phyloP scores from a whole-genome alignment of 371 early-diverging fungal species.

The Capniomyces stellatus region DNA sequence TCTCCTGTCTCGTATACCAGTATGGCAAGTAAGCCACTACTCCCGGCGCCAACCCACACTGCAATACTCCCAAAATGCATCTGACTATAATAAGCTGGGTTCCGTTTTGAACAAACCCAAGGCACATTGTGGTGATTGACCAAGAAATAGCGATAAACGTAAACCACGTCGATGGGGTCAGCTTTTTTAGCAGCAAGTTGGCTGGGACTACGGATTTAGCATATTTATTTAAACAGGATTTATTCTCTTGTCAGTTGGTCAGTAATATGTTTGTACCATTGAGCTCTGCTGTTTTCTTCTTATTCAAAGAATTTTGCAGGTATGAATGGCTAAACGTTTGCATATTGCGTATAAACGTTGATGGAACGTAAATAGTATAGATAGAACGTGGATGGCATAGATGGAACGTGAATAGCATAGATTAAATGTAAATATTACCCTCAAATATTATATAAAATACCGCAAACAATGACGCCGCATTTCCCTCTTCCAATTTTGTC shows the following conservation, averaged over 20 bases:
- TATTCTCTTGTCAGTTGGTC: too few relatives aligned
- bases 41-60: background rate
- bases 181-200: slow-evolving; percentile 35
- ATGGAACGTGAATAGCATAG: too few relatives aligned
- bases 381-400: too few relatives aligned
- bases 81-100: slow-evolving; percentile 21
- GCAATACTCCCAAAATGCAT: slow-evolving; percentile 22
- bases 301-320: too few relatives aligned
- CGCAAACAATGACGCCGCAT: slow-evolving; percentile 23
- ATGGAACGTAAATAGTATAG: too few relatives aligned
- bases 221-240: too few relatives aligned
- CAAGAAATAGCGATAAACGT: slow-evolving; percentile 43
- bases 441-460: slow-evolving; percentile 39
- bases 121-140: slow-evolving; percentile 28
- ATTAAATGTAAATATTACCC: too few relatives aligned
- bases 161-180: slow-evolving; percentile 50
- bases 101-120: slow-evolving; percentile 14
- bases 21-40: background rate
- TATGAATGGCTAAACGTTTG: too few relatives aligned
- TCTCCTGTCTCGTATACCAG: slow-evolving; percentile 23
- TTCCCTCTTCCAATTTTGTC: slow-evolving; percentile 19
- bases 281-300: too few relatives aligned
- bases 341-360: too few relatives aligned
- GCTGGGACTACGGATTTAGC: slow-evolving; percentile 36
- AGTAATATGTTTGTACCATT: too few relatives aligned